Base-by-base conservation (phyloP, 176 grass and related monocot genomes). In the Saccharum spontaneum region DNA sequence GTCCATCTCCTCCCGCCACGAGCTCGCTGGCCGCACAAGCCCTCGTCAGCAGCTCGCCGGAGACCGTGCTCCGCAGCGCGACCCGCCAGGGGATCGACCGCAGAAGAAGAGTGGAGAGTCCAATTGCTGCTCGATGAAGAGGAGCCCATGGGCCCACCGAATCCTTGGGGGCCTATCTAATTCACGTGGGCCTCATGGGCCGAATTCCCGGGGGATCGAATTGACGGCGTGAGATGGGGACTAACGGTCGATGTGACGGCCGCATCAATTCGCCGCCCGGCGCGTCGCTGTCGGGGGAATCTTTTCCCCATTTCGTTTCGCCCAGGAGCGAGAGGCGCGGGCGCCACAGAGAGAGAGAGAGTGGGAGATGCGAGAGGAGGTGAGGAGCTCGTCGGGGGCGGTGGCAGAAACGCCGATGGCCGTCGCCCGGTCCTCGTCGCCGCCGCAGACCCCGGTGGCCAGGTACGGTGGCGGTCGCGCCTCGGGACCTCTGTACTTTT, bases 301-400 rank as follows among this genome's bases (percentile, higher is more conserved):
- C 65, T 55, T 79, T 72, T 26, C 61, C 71, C 76, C 71, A 52
- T 81, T 83, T 40, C 69, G 31, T 81, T 84, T 41, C 74, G 38
- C 66, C 60, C 6, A 22, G 38, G 77, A 84, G 44, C 38, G 85
- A 13, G 84, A 75, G 85, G 63, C 63, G 44, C 71, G 43, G 43
- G 90, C 69, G 84, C 78, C 78, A 34, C 13, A 80, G 45, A 67
- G 75, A 83, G 89, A 98, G 45, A 49, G 79, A 86, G 45, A 16
- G 44, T 3, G 44, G 59, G 79, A 86, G 89, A 98, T 94, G 93
- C 73, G 91, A 48, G 93, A 99, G 82, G 93, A 99, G 91, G 97
- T 99, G 10, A 87, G 89, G 86, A 99, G 90, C 88, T 99, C 93
- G 77, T 87, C 89, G 64, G 89, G 81, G 76, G 90, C 84, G 55